These are phyloP conservation scores for Rhodamnia rubescens DNA, from an alignment of 345 rosid species.

Conservation along the genomic window DNA sequence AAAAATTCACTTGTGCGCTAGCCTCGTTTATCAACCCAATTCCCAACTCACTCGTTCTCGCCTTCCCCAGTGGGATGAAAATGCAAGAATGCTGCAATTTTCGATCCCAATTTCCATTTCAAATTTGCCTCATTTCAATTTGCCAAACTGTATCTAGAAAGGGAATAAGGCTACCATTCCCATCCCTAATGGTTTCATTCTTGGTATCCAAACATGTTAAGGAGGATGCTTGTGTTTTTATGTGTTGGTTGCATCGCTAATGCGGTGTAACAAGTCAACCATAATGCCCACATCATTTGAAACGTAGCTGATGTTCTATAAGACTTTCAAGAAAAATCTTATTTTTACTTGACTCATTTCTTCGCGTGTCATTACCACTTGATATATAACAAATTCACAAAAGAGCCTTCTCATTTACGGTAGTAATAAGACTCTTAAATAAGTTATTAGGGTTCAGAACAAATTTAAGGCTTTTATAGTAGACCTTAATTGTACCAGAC, in stretches of 20 bases:
- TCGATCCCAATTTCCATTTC: neutral
- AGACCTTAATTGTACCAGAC: no score
- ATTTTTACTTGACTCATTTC: no score
- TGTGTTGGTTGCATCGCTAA: neutral
- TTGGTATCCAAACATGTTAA: neutral
- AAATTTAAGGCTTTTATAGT: no score
- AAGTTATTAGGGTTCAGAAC: no score
- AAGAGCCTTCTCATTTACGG: no score
- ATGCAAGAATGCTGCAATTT: neutral
- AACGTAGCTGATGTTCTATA: neutral
- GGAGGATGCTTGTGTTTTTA: neutral
- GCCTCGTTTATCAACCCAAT: neutral
- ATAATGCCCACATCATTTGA: neutral
- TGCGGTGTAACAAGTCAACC: neutral
- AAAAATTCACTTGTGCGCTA: neutral
- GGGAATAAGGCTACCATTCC: neutral
- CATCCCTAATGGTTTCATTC: neutral
- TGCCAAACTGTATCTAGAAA: neutral
- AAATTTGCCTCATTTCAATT: neutral
- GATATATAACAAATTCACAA: no score
- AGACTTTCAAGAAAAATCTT: neutral
- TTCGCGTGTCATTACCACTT: no score
- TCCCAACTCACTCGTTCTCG: neutral
- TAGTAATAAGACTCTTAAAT: no score
- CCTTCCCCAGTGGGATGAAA: neutral